These are phyloP conservation scores for Brassica hybrid DNA, from an alignment of 441 rosid species.

Conservation along the genomic window DNA sequence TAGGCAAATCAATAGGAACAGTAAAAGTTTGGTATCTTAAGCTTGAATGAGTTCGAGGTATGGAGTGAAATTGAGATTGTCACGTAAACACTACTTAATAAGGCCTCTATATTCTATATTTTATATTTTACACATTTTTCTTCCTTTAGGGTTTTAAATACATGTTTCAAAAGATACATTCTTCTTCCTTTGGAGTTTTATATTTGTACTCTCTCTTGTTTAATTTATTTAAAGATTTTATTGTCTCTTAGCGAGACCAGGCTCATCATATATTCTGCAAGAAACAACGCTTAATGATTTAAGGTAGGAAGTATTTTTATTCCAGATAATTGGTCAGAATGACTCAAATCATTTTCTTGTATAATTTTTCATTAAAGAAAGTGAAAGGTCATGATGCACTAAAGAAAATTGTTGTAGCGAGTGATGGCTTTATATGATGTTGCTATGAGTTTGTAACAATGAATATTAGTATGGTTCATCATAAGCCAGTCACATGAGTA, in stretches of 20 bases:
- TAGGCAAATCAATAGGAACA: slow-evolving; percentile 28
- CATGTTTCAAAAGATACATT: background rate
- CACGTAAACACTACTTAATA: slow-evolving; percentile 26
- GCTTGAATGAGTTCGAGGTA: slow-evolving; percentile 22
- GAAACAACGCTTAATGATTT: slow-evolving; percentile 43
- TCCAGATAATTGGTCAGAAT: slow-evolving; percentile 8
- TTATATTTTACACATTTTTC: background rate
- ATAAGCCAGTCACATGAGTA: background rate
- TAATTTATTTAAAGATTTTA: slow-evolving; percentile 6
- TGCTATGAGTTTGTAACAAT: background rate
- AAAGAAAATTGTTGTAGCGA: background rate
- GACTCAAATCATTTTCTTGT: slow-evolving; percentile 11
- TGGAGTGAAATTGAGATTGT: slow-evolving; percentile 38
- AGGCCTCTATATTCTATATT: background rate
- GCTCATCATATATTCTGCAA: slow-evolving; percentile 40
- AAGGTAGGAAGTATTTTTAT: slow-evolving; percentile 13
- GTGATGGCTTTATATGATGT: slow-evolving; percentile 17
- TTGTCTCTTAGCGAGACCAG: slow-evolving; percentile 36
- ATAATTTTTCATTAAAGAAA: background rate
- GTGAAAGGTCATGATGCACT: background rate
- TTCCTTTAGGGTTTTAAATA: slow-evolving; percentile 10
- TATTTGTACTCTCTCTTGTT: slow-evolving; percentile 24
- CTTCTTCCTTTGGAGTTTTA: slow-evolving; percentile 14
- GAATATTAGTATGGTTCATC: background rate
- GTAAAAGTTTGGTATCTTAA: slow-evolving; percentile 19